Conservation (phyloP, 2,329 filamentous ascomycete species). For the Phoma sp. region DNA sequence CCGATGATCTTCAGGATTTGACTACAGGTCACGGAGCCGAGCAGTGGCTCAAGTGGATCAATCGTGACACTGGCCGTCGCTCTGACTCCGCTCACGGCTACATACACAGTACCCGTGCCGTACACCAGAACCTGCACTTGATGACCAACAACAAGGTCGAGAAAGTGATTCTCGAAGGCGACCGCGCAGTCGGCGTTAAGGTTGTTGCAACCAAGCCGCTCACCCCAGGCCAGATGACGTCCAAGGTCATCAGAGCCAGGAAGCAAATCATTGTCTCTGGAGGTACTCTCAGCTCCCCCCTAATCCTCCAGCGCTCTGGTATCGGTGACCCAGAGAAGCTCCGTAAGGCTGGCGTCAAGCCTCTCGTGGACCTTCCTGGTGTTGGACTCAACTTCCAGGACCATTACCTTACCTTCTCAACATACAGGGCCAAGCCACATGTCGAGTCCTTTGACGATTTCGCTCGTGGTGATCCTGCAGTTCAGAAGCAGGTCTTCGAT, state of each 20-base stretch:
- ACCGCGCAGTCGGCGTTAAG: slow-evolving; percentile 72
- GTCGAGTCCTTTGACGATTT: slow-evolving; percentile 84
- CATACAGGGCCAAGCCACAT: slow-evolving; percentile 74
- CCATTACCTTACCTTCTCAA: slow-evolving; percentile 74
- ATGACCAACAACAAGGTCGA: slow-evolving; percentile 79
- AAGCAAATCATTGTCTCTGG: slow-evolving; percentile 77
- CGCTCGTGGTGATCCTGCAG: slow-evolving; percentile 72
- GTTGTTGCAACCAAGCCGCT: slow-evolving; percentile 75
- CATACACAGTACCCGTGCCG: slow-evolving; percentile 74
- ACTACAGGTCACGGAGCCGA: slow-evolving; percentile 72
- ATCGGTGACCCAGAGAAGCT: slow-evolving; percentile 77
- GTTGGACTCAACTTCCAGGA: slow-evolving; percentile 80
- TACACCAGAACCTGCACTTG: slow-evolving; percentile 73
- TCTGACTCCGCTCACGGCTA: slow-evolving; percentile 80
- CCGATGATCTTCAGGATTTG: slow-evolving; percentile 78
- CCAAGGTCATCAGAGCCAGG: slow-evolving; percentile 68
- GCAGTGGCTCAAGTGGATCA: slow-evolving; percentile 88
- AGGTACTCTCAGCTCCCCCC: slow-evolving; percentile 74
- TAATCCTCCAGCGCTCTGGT: slow-evolving; percentile 77
- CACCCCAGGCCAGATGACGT: slow-evolving; percentile 57
- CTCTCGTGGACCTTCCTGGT: slow-evolving; percentile 72
- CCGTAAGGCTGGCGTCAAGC: slow-evolving; percentile 69
- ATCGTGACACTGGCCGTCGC: slow-evolving; percentile 70
- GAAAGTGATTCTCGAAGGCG: slow-evolving; percentile 75
- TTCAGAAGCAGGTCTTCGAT: slow-evolving; percentile 75